Evolutionary conservation across 2,329 filamentous ascomycete genomes (phyloP), one percentile per base, ranked within the genome.

Genomic region (Verticillium zaregamsianum): DNA sequence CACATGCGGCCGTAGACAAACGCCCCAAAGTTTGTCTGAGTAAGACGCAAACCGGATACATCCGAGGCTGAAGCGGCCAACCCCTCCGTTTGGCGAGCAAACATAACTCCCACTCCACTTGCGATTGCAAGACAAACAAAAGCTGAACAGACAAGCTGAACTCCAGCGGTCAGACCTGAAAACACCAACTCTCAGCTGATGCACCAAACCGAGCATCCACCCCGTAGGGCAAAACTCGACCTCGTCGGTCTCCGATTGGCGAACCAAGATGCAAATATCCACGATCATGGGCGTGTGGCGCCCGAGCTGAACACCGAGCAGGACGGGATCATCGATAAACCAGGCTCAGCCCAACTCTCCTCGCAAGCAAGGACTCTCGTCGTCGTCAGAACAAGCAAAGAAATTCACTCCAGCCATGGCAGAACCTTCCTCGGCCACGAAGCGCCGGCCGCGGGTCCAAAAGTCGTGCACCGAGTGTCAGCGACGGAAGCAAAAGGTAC

Each of bases 391-490:
- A 49, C 45, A 49, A 23, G 8, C 20, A 9, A 49, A 25, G 20
- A 14, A 11, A 25, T 14, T 14, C 33, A 54, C 56, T 12, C 54
- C 55, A 11, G 20, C 20, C 45, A 58, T 58, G 57, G 39, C 25
- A 25, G 39, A 25, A 25, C 17, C 25, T 5, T 32, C 15, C 23
- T 25, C n/a, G 14, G 23, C 37, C 32, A 32, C 61, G 23, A 65
- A 65, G 33, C 49, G 61, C 32, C 63, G 64, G 37, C 35, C 56
- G 37, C 61, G 64, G 23, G 55, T 61, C 11, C 65, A 65, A n/a
- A 65, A 65, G 55, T 65, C 65, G 33, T 66, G 65, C 56, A 64
- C 62, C 28, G 64, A 66, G 28, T 66, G 62, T 25, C 64, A 65
- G 54, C 59, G 62, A 35, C 59, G 64, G 17, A 66, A 66, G 59